A percentile compares a stretch with the other conserved stretches of the same genome.
These are phyloP conservation scores for Bromus sterilis DNA, from an alignment of 176 grass and related monocot genomes.

Conservation along the genomic window DNA sequence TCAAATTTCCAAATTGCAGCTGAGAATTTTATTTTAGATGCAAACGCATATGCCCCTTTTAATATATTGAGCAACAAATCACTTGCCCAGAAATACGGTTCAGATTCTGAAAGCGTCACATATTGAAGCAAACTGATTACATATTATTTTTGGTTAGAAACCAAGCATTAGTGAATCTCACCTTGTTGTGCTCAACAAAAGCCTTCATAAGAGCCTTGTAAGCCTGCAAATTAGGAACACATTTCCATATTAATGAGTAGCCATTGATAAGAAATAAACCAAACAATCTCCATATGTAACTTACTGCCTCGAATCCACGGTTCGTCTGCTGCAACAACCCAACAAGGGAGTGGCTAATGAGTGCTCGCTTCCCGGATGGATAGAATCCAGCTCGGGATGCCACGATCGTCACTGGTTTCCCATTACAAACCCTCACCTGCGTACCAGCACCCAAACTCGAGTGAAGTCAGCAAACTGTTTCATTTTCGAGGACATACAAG, in stretches of 20 bases:
- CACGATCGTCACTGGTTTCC: slow-evolving; percentile 76
- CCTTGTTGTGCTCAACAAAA: slow-evolving; percentile 98
- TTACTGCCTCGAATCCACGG: slow-evolving; percentile 82
- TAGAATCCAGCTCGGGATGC: slow-evolving; percentile 77
- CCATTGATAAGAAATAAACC: background rate
- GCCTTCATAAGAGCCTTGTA: slow-evolving; percentile 96
- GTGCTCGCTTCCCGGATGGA: slow-evolving; percentile 58
- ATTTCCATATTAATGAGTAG: slow-evolving; percentile 13
- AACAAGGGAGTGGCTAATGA: slow-evolving; percentile 70
- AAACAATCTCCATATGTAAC: background rate
- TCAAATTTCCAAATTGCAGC: slow-evolving; percentile 11
- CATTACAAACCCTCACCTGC: slow-evolving; percentile 85
- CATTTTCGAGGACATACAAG: background rate
- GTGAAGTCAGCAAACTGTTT: background rate
- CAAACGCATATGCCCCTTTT: background rate
- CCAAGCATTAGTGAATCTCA: slow-evolving; percentile 20
- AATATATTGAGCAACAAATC: background rate
- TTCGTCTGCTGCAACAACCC: slow-evolving; percentile 76
- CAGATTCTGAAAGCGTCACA: background rate
- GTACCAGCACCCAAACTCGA: background rate
- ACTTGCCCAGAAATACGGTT: background rate
- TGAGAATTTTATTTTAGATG: background rate
- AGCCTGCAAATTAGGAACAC: slow-evolving; percentile 47
- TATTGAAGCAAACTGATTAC: background rate
- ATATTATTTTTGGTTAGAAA: background rate